Evolutionary conservation across 148 eudicot species (phyloP).

Genomic region (Rheum nobile): DNA sequence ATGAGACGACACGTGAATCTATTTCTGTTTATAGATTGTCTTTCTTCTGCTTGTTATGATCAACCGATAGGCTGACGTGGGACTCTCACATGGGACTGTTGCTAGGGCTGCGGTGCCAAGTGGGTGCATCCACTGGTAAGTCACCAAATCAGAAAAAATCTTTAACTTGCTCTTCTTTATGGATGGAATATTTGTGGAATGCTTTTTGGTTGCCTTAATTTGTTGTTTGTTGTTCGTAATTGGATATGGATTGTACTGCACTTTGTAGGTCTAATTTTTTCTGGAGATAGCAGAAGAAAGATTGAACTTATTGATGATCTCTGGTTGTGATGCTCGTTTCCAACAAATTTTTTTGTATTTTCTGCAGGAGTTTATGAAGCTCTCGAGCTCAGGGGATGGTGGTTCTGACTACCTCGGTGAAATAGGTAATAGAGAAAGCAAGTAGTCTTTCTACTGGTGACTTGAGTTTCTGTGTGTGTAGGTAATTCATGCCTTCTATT

Average conservation of each 20-base stretch:
- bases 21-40: background rate
- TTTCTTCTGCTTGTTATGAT: background rate
- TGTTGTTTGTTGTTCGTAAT: too few species aligned
- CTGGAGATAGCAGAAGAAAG: background rate
- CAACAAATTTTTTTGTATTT: background rate
- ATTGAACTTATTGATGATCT: background rate
- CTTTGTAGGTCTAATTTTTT: background rate
- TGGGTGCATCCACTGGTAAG: constrained; percentile 97
- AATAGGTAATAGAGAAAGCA: too few species aligned
- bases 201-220: too few species aligned
- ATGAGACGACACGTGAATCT: background rate
- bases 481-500: constrained; percentile 64
- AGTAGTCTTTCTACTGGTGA: background rate
- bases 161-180: too few species aligned
- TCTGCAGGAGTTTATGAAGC: constrained; percentile 71
- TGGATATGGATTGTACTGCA: too few species aligned
- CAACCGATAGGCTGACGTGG: constrained; percentile 49
- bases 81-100: constrained; percentile 38
- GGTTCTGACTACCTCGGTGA: constrained; percentile 91
- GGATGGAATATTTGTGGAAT: too few species aligned
- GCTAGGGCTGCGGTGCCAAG: constrained; percentile 97
- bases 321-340: background rate
- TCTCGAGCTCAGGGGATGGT: too few species aligned
- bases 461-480: constrained; percentile 15
- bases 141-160: too few species aligned